Conservation (phyloP, 1,139 yeast genomes). For the Blastobotrys arbuscula region DNA sequence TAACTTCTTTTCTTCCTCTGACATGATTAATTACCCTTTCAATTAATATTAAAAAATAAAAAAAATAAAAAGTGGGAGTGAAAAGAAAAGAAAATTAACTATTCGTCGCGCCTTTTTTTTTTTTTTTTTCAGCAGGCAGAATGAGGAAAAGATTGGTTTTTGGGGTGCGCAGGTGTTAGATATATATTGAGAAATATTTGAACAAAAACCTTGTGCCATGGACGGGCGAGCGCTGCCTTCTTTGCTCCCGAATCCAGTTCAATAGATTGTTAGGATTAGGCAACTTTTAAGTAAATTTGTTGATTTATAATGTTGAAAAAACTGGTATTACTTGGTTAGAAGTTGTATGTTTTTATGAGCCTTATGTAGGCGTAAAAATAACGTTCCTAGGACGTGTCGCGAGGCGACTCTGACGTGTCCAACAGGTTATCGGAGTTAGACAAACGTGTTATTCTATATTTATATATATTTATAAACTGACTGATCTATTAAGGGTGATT, state of each 20-base stretch:
- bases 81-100: not conserved
- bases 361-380: not conserved
- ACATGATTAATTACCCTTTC: not conserved
- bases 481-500: too few relatives aligned
- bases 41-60: not conserved
- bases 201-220: too few relatives aligned
- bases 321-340: not conserved
- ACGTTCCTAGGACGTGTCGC: not conserved
- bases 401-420: not conserved
- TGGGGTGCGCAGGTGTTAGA: not conserved
- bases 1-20: not conserved
- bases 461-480: too few relatives aligned
- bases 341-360: not conserved
- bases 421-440: not conserved
- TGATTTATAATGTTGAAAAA: too few relatives aligned
- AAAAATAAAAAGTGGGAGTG: constrained; percentile 3
- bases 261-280: not conserved
- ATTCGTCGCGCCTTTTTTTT: not conserved
- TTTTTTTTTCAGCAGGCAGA: not conserved
- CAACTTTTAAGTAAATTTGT: too few relatives aligned
- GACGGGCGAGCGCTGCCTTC: not conserved
- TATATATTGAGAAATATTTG: too few relatives aligned
- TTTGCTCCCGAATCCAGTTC: too few relatives aligned
- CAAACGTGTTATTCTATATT: not conserved
- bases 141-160: not conserved